Base-by-base conservation (phyloP, 1,284 basidiomycete genomes). In the Boletus mariae region DNA sequence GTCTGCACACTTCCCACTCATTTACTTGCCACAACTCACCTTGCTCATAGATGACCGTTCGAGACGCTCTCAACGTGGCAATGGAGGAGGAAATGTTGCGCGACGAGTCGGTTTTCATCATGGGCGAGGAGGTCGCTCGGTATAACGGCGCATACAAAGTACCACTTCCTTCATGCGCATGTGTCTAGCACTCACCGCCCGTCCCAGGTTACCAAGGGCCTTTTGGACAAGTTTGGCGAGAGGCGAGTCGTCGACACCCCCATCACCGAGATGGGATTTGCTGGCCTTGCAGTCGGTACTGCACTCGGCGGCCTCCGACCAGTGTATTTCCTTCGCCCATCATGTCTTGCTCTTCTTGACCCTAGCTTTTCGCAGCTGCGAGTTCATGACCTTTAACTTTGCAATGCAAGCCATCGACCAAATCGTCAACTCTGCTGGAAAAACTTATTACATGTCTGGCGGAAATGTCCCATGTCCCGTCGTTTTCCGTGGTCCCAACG, bases 131-230 rank as follows among this genome's bases (percentile, higher is more conserved):
- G 75, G 97, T 99, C 52, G 96, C 97, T 51, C 87, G 94, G 61
- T 99, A 99, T 80, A 98, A 99, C 71, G 96, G 96, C 75, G 96
- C 96, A 61, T 99, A 99, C 87, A 99, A 99, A 85, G 94, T 92
- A 58, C 57, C 71, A 59, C 20, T 17, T 51, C 41, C 29, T 53
- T 49, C 40, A 17, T 34, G 13, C 49, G 37, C 49, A 45, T 47
- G 12, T 41, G 29, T 49, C 38, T 12, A 25, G 49, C 28, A 32
- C 50, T 53, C 59, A 59, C 45, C 46, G 23, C 11, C 40, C 48
- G 44, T 29, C 52, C 29, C 56, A 95, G 92, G 85, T 98, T 67
- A 97, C 94, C 61, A 98, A 98, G 77, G 97, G 97, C 56, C 84
- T 99, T 26, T 81, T 98, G 62, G 97, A 99, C 84, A 99, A 99